Evolutionary conservation across 768 basidiomycete genomes (phyloP).

Genomic region (Pulveroboletus frians): DNA sequence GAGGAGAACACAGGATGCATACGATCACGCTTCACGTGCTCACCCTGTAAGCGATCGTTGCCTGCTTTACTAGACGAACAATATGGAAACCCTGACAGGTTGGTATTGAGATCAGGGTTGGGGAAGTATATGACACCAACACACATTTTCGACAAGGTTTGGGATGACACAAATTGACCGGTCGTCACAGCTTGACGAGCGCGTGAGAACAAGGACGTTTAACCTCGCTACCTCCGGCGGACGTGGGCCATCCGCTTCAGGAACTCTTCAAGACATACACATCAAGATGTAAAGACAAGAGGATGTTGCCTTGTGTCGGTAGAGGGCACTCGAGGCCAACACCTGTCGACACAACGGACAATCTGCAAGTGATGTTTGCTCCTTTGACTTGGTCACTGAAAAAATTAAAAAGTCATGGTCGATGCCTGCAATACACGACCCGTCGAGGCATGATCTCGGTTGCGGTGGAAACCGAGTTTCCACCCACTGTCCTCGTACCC

Average conservation of each 20-base stretch:
- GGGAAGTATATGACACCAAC: conserved; percentile 45
- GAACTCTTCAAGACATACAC: not conserved
- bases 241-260: not conserved
- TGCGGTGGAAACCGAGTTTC: conserved; percentile 70
- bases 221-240: conserved; percentile 37
- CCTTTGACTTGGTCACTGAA: conserved; percentile 49
- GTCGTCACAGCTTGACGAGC: conserved; percentile 47
- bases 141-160: conserved; percentile 20
- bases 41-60: conserved; percentile 44
- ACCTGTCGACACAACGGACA: conserved; percentile 61
- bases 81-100: too few species aligned
- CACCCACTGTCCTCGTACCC: conserved; percentile 70
- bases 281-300: not conserved
- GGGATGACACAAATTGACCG: conserved; percentile 36
- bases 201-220: too few species aligned
- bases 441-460: conserved; percentile 55
- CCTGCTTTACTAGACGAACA: conserved; percentile 36
- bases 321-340: conserved; percentile 26
- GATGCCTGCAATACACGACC: conserved; percentile 11
- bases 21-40: conserved; percentile 38
- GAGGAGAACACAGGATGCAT: conserved; percentile 59
- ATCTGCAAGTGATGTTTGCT: conserved; percentile 71
- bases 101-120: not conserved
- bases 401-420: conserved; percentile 51
- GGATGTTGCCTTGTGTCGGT: not conserved